A percentile compares a stretch with the other conserved stretches of the same genome.
Conservation (phyloP, 805 yeast species). For the Candida montana region DNA sequence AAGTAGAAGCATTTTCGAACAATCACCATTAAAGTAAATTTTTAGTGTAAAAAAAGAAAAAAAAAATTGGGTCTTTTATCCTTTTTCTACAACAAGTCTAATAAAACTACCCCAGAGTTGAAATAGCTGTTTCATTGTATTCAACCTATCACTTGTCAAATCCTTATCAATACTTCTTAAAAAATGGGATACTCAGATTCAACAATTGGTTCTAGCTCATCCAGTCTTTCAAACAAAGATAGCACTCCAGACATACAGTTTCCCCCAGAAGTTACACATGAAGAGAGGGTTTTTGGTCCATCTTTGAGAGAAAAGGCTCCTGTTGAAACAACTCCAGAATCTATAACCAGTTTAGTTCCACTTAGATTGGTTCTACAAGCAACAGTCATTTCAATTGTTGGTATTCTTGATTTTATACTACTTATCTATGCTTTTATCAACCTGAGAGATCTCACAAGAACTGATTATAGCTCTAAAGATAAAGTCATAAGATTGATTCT, state of each 20-base stretch:
- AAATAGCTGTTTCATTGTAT: no score
- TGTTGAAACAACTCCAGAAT: no score
- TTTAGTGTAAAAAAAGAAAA: no score
- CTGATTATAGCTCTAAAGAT: no score
- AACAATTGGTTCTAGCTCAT: background rate
- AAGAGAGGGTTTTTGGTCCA: slow-evolving; percentile 1
- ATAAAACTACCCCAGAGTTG: no score
- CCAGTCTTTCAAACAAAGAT: background rate
- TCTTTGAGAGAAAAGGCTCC: background rate
- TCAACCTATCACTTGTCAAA: no score
- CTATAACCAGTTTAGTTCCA: background rate
- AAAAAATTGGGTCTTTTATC: no score
- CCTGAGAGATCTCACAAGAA: background rate
- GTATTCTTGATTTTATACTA: background rate
- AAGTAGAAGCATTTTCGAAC: no score
- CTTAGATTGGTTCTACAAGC: background rate
- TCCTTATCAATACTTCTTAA: no score
- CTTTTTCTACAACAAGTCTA: no score
- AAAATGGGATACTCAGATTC: background rate
- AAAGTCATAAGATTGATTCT: background rate
- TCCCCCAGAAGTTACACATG: background rate
- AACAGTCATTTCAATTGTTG: background rate
- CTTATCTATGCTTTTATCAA: background rate
- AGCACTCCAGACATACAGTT: background rate
- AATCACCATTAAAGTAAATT: no score